phyloP scores from a whole-genome alignment of 2,329 filamentous ascomycete genomes.

The Fusarium sp. region DNA sequence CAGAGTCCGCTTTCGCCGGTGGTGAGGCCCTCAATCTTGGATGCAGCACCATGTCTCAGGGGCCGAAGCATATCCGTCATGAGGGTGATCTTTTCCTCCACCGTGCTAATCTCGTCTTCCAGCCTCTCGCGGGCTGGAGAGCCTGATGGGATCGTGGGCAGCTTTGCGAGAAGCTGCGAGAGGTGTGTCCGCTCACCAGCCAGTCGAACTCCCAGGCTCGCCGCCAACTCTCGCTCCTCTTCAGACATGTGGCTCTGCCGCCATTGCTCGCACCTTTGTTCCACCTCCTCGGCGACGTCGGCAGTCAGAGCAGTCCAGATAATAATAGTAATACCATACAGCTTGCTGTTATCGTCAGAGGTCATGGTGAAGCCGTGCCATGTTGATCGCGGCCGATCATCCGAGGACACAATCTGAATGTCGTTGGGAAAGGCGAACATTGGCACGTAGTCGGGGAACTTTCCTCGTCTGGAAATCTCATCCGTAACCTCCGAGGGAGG shows the following conservation, averaged over 20 bases:
- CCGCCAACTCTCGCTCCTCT: conserved; percentile 90
- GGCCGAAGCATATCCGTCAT: conserved; percentile 97
- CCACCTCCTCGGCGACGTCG: conserved; percentile 84
- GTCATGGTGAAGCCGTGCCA: conserved; percentile 99
- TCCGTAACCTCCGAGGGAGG: conserved; percentile 86
- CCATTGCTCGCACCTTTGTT: conserved; percentile 86
- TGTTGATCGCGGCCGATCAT: conserved; percentile 92
- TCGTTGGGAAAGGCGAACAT: conserved; percentile 99
- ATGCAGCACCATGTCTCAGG: conserved; percentile 91
- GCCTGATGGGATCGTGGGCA: conserved; percentile 84
- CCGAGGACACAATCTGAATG: conserved; percentile 94
- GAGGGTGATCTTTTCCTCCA: conserved; percentile 95
- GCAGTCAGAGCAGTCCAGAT: conserved; percentile 91
- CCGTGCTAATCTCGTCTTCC: conserved; percentile 93
- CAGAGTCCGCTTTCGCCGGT: conserved; percentile 96
- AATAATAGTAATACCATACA: conserved; percentile 92
- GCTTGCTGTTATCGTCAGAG: conserved; percentile 87
- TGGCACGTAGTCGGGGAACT: conserved; percentile 96
- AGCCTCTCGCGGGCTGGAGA: conserved; percentile 84
- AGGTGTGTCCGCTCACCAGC: conserved; percentile 90
- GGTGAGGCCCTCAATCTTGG: conserved; percentile 96
- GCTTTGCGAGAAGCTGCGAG: conserved; percentile 85
- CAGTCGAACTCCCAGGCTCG: conserved; percentile 88
- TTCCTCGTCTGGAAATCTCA: conserved; percentile 82
- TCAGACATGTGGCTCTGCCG: conserved; percentile 89